Percentiles rank a stretch among this genome's conserved stretches.
Evolutionary conservation across 352 stramenopile species (phyloP).

Genomic region (Globisporangium acanthophoron): DNA sequence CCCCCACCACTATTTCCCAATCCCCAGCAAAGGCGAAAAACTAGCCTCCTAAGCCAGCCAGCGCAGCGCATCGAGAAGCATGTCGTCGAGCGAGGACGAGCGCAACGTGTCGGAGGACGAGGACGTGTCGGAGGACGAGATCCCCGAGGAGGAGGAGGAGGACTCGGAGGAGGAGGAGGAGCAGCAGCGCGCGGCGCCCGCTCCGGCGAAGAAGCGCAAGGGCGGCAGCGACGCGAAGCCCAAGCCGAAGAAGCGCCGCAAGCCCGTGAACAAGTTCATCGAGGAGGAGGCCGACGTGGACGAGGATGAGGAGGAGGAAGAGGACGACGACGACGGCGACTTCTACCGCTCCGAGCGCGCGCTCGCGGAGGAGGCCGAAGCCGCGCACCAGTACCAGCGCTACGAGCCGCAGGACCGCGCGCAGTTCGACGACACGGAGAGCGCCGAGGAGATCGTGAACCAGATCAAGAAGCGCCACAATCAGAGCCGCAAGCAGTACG

Average conservation of each 20-base stretch:
- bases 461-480: conserved; percentile 87
- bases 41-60: conserved; percentile 14
- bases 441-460: conserved; percentile 81
- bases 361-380: conserved; percentile 73
- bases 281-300: conserved; percentile 86
- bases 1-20: neutral
- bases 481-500: conserved; percentile 78
- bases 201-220: conserved; percentile 65
- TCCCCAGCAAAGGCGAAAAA: no score
- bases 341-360: conserved; percentile 74
- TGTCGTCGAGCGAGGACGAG: conserved; percentile 88
- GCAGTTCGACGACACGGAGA: conserved; percentile 74
- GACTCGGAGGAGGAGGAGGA: conserved; percentile 35
- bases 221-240: conserved; percentile 39
- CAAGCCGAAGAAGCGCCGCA: conserved; percentile 83
- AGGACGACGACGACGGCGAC: conserved; percentile 74
- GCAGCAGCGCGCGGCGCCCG: conserved; percentile 14
- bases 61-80: no score
- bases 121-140: conserved; percentile 25
- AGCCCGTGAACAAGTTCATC: conserved; percentile 87
- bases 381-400: conserved; percentile 40
- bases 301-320: conserved; percentile 83
- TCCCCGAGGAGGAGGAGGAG: conserved; percentile 60
- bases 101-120: conserved; percentile 65
- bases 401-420: conserved; percentile 77